Base-by-base conservation (phyloP, 2,329 filamentous ascomycete genomes). In the Pseudocercospora fijiensis region DNA sequence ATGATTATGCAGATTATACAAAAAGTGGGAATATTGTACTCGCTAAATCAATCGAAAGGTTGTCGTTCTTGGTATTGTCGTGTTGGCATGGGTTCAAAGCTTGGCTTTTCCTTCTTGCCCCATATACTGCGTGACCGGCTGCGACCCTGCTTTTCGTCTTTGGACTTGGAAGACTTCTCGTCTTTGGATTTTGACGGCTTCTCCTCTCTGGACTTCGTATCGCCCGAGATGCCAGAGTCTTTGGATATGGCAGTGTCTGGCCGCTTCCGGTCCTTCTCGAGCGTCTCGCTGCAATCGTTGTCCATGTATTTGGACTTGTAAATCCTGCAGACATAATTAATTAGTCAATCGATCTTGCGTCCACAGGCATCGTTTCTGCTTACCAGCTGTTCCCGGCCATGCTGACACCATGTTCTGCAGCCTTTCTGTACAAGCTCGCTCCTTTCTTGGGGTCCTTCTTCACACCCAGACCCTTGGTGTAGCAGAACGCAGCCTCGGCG, bases 341-440 rank as follows among this genome's bases (percentile, higher is more conserved):
- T 24, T 18, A 43, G 37, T 24, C 24, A 18, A 57, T 24, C 7
- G 26, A 30, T n/a, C 18, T 7, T 2, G 24, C 11, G 18, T 20
- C 24, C 28, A 20, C 9, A 26, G 13, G 49, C 37, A 26, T 41
- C 27, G 22, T n/a, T 22, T 28, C 8, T 62, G 85, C 91, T 75
- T 83, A 96, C 94, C 95, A 99, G 82, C 92, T 97, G 76, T 98
- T 98, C 61, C 95, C 95, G 62, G 96, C 90, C 92, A 98, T 98
- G 78, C 88, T 96, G 83, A 97, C 93, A 6, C 95, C 95, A 78
- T 95, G 95, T 24, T 89, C 88, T 76, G 96, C 95, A 5, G 95
- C 95, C 81, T 89, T 84, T 22, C 95, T 88, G 76, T 98, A 98
- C 73, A 95, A 92, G 65, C 87, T 90, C 64, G 95, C 94, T 57